phyloP scores from a whole-genome alignment of 139 green algal genomes.

The Zygnema circumcarinatum region DNA sequence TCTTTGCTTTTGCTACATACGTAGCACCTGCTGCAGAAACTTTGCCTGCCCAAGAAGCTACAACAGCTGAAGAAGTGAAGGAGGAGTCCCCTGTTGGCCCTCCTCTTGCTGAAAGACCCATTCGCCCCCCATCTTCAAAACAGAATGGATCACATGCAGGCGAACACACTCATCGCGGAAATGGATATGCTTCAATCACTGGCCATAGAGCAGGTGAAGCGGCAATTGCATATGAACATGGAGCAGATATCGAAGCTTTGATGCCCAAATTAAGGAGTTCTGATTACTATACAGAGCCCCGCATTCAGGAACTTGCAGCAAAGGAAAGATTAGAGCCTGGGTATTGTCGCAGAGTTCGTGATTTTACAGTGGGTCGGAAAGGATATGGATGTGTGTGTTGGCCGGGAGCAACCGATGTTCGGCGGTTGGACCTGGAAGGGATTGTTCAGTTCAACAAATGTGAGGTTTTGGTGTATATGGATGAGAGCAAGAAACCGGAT shows the following conservation, averaged over 20 bases:
- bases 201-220: neutral
- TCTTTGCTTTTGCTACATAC: too few species aligned
- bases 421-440: slow-evolving; percentile 72
- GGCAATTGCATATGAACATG: slow-evolving; percentile 24
- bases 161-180: neutral
- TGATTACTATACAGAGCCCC: slow-evolving; percentile 75
- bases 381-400: slow-evolving; percentile 79
- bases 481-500: slow-evolving; percentile 71
- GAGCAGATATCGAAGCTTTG: slow-evolving; percentile 28
- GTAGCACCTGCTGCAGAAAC: too few species aligned
- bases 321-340: slow-evolving; percentile 68
- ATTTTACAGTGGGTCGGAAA: slow-evolving; percentile 77
- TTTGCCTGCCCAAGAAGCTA: too few species aligned
- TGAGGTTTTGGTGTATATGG: slow-evolving; percentile 78
- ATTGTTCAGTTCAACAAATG: slow-evolving; percentile 73
- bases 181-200: neutral
- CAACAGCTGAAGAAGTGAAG: neutral
- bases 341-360: slow-evolving; percentile 62
- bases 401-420: slow-evolving; percentile 81
- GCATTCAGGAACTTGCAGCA: slow-evolving; percentile 67
- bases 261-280: slow-evolving; percentile 16
- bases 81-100: neutral
- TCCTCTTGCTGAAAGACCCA: neutral
- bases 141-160: neutral
- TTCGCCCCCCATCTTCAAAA: neutral